Conservation (phyloP, 2,329 filamentous ascomycete species). For the Tympanopsis confertula region DNA sequence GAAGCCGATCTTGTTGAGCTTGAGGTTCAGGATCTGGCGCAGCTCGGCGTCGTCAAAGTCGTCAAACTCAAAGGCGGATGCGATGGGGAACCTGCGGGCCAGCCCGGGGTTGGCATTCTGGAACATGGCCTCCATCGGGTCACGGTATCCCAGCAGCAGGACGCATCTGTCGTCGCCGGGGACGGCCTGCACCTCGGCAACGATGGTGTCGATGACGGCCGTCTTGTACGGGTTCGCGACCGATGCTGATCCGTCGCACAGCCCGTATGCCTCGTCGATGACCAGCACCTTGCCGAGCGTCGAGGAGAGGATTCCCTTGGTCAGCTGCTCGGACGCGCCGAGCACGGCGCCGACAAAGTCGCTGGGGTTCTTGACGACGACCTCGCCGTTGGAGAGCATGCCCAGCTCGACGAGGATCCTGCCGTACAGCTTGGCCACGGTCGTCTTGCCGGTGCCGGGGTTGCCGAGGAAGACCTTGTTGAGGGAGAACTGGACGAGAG, state of each 20-base stretch:
- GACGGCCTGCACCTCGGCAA: constrained; percentile 59
- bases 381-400: constrained; percentile 56
- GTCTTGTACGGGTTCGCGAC: constrained; percentile 35
- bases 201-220: constrained; percentile 63
- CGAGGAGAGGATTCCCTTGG: constrained; percentile 57
- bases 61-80: constrained; percentile 54
- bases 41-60: constrained; percentile 54
- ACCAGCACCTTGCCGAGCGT: constrained; percentile 65
- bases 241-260: constrained; percentile 27
- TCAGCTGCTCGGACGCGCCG: constrained; percentile 59
- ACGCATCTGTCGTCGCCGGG: constrained; percentile 65
- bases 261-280: constrained; percentile 69
- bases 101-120: constrained; percentile 64
- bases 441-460: constrained; percentile 68
- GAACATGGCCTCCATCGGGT: constrained; percentile 62
- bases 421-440: constrained; percentile 63
- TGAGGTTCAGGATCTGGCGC: constrained; percentile 45
- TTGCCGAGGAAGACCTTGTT: constrained; percentile 62
- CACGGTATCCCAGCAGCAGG: constrained; percentile 58
- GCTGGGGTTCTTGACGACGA: constrained; percentile 60
- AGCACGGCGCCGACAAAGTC: constrained; percentile 58
- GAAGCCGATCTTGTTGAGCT: constrained; percentile 45
- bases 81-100: constrained; percentile 50
- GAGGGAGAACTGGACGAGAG: constrained; percentile 44
- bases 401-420: constrained; percentile 57